Evolutionary conservation across 805 yeast species (phyloP).

Genomic region (Yamadazyma phyllophila): DNA sequence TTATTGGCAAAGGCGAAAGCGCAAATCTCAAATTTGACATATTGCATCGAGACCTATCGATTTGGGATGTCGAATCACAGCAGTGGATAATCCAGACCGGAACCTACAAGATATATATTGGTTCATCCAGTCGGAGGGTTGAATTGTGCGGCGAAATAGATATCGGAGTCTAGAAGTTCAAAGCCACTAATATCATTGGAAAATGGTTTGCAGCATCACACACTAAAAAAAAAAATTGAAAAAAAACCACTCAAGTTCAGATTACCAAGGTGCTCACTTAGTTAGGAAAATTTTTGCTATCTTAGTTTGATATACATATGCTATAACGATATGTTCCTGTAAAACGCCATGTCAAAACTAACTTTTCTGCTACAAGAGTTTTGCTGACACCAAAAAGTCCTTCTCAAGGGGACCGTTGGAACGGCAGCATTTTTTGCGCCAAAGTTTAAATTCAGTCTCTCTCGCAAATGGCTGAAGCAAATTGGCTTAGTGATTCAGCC

Average conservation of each 20-base stretch:
- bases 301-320: background rate
- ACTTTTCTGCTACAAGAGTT: background rate
- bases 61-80: slow-evolving; percentile 55
- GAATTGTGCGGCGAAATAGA: slow-evolving; percentile 48
- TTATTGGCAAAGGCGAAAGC: slow-evolving; percentile 40
- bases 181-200: slow-evolving; percentile 1
- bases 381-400: background rate
- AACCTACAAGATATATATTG: slow-evolving; percentile 49
- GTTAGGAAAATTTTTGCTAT: background rate
- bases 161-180: slow-evolving; percentile 22
- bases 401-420: background rate
- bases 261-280: too few relatives aligned
- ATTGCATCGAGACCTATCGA: slow-evolving; percentile 51
- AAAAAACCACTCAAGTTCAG: background rate
- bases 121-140: slow-evolving; percentile 47
- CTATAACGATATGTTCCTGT: background rate
- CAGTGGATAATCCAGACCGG: slow-evolving; percentile 62
- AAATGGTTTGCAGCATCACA: slow-evolving; percentile 1
- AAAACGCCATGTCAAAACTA: background rate
- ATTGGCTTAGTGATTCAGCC: background rate
- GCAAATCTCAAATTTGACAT: slow-evolving; percentile 42
- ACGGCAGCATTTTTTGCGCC: background rate
- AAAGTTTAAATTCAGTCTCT: background rate
- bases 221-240: background rate
- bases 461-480: background rate